Percentiles rank a stretch among this genome's conserved stretches.
Conservation (phyloP, 257 asterid genomes). For the Pogostemon cablin region DNA sequence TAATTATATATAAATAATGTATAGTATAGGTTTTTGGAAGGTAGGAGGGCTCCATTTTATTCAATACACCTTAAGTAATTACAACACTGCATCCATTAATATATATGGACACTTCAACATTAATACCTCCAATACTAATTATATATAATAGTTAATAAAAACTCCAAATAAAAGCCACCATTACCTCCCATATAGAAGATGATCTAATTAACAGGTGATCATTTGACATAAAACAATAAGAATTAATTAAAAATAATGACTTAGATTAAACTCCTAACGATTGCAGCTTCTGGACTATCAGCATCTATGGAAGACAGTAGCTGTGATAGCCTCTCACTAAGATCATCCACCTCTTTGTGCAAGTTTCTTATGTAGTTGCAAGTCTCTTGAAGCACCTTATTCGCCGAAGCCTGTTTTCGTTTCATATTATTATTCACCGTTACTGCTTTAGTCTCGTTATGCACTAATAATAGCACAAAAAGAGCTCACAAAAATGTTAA, state of each 20-base stretch:
- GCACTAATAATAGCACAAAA: no score
- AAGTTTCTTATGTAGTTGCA: conserved; percentile 84
- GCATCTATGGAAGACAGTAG: conserved; percentile 76
- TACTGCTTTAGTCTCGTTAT: no score
- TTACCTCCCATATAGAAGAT: neutral
- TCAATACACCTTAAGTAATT: conserved; percentile 25
- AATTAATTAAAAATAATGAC: conserved; percentile 17
- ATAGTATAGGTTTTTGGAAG: no score
- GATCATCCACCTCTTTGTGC: conserved; percentile 88
- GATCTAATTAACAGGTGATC: conserved; percentile 12
- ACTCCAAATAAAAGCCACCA: neutral
- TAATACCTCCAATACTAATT: conserved; percentile 10
- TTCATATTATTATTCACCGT: neutral
- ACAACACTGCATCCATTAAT: conserved; percentile 32
- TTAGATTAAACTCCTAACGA: conserved; percentile 77
- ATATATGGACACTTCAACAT: conserved; percentile 17
- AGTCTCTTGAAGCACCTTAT: conserved; percentile 88
- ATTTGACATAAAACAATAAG: neutral
- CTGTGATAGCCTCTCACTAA: conserved; percentile 88
- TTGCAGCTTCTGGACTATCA: conserved; percentile 90
- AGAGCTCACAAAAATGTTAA: neutral
- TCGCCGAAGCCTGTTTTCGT: conserved; percentile 68
- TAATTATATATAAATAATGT: no score
- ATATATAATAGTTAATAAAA: conserved; percentile 1
- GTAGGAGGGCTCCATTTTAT: conserved; percentile 11